phyloP scores from a whole-genome alignment of 2,329 filamentous ascomycete genomes.

The Madurella fahalii region DNA sequence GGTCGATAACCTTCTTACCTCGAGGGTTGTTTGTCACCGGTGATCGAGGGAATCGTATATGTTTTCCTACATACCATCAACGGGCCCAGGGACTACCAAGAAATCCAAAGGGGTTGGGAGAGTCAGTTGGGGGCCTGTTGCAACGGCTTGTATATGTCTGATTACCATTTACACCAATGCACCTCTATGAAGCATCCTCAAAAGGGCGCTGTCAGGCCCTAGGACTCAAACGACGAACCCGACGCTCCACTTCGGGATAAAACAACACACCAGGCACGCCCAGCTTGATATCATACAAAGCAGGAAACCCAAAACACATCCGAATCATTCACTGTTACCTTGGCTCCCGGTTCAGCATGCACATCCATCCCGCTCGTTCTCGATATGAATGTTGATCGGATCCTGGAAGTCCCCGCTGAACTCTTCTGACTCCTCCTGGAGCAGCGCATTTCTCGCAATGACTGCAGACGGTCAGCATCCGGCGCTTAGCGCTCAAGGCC shows the following conservation, averaged over 20 bases:
- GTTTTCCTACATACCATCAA: too few species aligned
- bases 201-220: neutral
- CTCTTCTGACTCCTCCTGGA: conserved; percentile 96
- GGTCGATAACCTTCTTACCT: too few species aligned
- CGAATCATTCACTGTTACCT: conserved; percentile 11
- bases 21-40: too few species aligned
- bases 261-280: conserved; percentile 21
- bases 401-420: conserved; percentile 97
- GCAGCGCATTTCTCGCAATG: conserved; percentile 90
- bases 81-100: too few species aligned
- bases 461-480: conserved; percentile 49
- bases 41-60: neutral
- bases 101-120: neutral
- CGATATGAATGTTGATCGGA: conserved; percentile 96
- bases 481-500: neutral
- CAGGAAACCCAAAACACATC: conserved; percentile 13
- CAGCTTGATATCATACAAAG: conserved; percentile 27
- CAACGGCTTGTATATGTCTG: conserved; percentile 4
- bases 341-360: conserved; percentile 61
- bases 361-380: conserved; percentile 88
- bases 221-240: conserved; percentile 10
- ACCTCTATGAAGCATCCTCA: conserved; percentile 15
- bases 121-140: neutral
- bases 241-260: conserved; percentile 7
- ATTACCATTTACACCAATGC: conserved; percentile 18